Base-by-base conservation (phyloP, 352 stramenopile species). In the Thraustochytrium sp. region DNA sequence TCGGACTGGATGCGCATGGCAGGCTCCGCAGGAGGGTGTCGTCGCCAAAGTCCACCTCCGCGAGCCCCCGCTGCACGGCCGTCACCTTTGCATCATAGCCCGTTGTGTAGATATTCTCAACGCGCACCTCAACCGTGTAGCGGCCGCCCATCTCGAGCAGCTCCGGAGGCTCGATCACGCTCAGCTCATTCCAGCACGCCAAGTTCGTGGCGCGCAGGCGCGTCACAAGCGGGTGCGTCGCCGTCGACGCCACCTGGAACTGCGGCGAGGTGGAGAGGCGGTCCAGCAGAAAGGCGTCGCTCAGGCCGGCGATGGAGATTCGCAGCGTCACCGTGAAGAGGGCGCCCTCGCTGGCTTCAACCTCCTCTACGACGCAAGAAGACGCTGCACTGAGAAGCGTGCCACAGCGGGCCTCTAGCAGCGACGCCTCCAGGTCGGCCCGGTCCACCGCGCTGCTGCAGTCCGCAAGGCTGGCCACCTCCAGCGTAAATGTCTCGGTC, bases 281-380 rank as follows among this genome's bases (percentile, higher is more conserved):
- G 49, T 80, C 68, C 8, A 80, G 51, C 44, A 61, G 38, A 37
- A 72, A 46, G 21, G 46, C 68, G 38, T 80, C 68, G 51, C 68
- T 26, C 1, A 63, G 46, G 8, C 44, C 31, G 13, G 1, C 68
- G 26, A 80, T 51, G 21, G 38, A 64, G 18, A 80, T 44, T 0
- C 9, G 18, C 42, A 77, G 68, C 13, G 65, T 77, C 11, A 77
- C 46, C 16, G 38, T 62, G 42, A 55, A 77, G 23, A 77, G 49
- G 26, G 18, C 49, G 65, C 64, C 65, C 9, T 77, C 38, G 11
- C 68, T 13, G 9, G 49, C 42, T 26, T 31, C 13, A 13, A 77
- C 49, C 42, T 40, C 26, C 9, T 11, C 29, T 16, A 72, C 49
- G 0, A 13, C n/a, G 42, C 65, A 62, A 13, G 42, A 46, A 26